Percentiles rank a stretch among this genome's conserved stretches.
These are phyloP conservation scores for Rhodomyrtus tomentosa DNA, from an alignment of 345 rosid genomes.

Conservation along the genomic window DNA sequence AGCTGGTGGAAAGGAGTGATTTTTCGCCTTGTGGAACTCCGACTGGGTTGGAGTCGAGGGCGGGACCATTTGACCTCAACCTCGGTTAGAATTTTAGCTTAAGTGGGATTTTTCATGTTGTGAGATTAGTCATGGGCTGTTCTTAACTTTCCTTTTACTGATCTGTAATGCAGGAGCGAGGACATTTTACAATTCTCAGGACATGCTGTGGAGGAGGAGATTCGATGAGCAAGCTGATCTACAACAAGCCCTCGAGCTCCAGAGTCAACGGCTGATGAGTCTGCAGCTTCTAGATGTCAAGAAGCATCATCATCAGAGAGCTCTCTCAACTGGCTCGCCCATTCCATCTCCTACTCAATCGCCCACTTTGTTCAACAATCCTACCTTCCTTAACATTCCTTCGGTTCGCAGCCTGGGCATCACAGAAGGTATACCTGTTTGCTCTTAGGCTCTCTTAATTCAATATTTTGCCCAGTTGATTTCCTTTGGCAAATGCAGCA, in stretches of 20 bases:
- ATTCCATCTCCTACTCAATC: constrained; percentile 43
- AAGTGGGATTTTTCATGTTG: not conserved
- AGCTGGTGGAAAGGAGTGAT: constrained; percentile 42
- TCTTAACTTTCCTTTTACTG: not conserved
- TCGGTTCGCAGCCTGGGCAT: constrained; percentile 24
- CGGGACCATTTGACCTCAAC: constrained; percentile 32
- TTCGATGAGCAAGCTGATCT: constrained; percentile 65
- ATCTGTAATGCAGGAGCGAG: constrained; percentile 35
- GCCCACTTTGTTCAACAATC: constrained; percentile 39
- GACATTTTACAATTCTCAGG: constrained; percentile 51
- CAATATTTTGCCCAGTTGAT: not conserved
- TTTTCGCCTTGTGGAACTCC: constrained; percentile 63
- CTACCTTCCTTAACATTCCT: constrained; percentile 20
- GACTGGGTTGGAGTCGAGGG: constrained; percentile 73
- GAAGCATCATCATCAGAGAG: constrained; percentile 59
- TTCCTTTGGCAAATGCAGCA: not conserved
- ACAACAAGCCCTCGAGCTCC: constrained; percentile 69
- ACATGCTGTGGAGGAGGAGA: constrained; percentile 62
- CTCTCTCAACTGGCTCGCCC: constrained; percentile 54
- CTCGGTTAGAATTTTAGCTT: constrained; percentile 23
- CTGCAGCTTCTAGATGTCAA: constrained; percentile 76
- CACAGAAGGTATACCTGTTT: constrained; percentile 14
- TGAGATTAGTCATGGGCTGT: not conserved
- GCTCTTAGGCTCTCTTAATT: not conserved
- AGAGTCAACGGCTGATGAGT: constrained; percentile 63